Conservation (phyloP, 1,284 basidiomycete species). For the Pseudozyma pruni region DNA sequence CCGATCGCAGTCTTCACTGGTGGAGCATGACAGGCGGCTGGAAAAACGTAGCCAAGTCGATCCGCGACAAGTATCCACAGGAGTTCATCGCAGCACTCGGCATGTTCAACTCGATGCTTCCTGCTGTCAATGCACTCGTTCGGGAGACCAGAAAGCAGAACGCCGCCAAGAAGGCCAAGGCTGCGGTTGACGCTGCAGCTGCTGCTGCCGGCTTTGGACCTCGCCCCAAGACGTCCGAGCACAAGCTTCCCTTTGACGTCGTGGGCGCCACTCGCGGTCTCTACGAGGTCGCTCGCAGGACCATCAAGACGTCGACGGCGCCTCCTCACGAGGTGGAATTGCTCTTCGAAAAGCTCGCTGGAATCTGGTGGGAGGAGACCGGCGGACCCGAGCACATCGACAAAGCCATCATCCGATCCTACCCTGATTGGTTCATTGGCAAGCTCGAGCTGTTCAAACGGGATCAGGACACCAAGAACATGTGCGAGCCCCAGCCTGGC, state of each 20-base stretch:
- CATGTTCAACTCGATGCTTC: background rate
- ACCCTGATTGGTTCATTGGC: constrained; percentile 5
- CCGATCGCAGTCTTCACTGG: too few species aligned
- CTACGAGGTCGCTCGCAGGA: background rate
- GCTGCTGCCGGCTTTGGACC: too few species aligned
- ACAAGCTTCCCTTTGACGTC: background rate
- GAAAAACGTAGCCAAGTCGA: background rate
- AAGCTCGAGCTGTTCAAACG: background rate
- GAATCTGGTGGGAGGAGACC: constrained; percentile 9
- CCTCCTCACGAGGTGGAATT: background rate
- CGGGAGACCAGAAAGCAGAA: too few species aligned
- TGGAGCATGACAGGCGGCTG: constrained; percentile 1
- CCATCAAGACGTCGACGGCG: background rate
- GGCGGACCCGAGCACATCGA: background rate
- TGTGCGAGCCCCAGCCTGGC: too few species aligned
- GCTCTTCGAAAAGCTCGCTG: background rate
- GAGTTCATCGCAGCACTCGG: background rate
- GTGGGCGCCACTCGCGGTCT: background rate
- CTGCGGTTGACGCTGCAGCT: too few species aligned
- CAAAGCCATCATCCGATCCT: background rate
- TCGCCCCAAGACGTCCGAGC: too few species aligned
- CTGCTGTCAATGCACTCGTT: too few species aligned
- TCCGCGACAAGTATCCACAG: background rate
- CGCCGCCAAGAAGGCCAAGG: too few species aligned
- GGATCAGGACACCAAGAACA: background rate